phyloP scores from a whole-genome alignment of 2,329 filamentous ascomycete species.

The Talaromyces sp. region DNA sequence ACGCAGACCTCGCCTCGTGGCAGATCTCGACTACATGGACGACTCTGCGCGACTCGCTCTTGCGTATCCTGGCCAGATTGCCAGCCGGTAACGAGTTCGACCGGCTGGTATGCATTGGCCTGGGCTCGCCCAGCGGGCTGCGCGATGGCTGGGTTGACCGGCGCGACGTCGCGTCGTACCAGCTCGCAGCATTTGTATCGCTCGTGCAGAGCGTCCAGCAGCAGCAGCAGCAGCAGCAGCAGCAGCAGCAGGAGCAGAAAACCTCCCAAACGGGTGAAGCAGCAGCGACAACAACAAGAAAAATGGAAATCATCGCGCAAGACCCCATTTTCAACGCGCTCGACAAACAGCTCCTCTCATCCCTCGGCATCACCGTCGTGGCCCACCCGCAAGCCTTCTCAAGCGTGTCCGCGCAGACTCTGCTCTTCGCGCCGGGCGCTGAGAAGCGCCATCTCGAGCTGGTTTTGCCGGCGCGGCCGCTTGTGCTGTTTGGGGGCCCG shows the following conservation, averaged over 20 bases:
- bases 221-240: neutral
- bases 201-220: conserved; percentile 19
- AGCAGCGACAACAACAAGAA: neutral
- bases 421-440: conserved; percentile 61
- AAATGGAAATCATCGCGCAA: conserved; percentile 42
- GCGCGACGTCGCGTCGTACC: conserved; percentile 35
- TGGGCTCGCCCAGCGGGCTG: conserved; percentile 40
- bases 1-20: conserved; percentile 16
- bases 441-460: conserved; percentile 49
- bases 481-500: conserved; percentile 54
- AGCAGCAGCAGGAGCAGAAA: neutral
- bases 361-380: conserved; percentile 33
- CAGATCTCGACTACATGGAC: conserved; percentile 13
- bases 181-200: conserved; percentile 34
- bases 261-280: neutral
- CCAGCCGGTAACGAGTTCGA: conserved; percentile 15
- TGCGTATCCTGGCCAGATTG: neutral
- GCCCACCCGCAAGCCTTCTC: conserved; percentile 51
- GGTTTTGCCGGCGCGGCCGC: conserved; percentile 48
- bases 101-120: conserved; percentile 34
- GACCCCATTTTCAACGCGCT: conserved; percentile 49
- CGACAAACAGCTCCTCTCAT: conserved; percentile 34
- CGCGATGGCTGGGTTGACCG: conserved; percentile 41
- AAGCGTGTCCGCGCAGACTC: conserved; percentile 43
- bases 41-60: conserved; percentile 25